Percentiles rank a stretch among this genome's conserved stretches.
phyloP scores from a whole-genome alignment of 148 eudicot species.

The Polygonum aviculare region DNA sequence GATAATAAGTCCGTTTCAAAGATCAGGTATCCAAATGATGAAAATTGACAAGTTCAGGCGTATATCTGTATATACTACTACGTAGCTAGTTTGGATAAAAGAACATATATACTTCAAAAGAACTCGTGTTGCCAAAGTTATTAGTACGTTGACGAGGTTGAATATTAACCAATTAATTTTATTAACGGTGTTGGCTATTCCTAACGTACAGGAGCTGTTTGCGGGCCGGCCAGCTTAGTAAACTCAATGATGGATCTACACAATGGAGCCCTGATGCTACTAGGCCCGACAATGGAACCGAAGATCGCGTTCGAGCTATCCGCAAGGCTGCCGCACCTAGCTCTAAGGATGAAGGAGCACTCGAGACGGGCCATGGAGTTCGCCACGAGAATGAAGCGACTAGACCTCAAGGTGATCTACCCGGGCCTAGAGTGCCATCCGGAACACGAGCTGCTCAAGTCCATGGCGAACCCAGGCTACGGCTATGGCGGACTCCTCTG shows the following conservation, averaged over 20 bases:
- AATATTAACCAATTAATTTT: no score
- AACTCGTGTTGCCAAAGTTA: no score
- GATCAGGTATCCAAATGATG: no score
- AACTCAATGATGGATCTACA: slow-evolving; percentile 98
- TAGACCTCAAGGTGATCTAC: slow-evolving; percentile 77
- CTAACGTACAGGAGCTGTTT: slow-evolving; percentile 56
- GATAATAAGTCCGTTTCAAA: no score
- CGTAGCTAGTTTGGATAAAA: no score
- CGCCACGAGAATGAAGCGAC: slow-evolving; percentile 65
- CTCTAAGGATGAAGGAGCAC: slow-evolving; percentile 85
- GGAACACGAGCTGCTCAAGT: slow-evolving; percentile 55
- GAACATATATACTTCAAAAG: no score
- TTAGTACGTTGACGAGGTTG: no score
- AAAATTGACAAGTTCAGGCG: no score
- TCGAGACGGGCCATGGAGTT: slow-evolving; percentile 58
- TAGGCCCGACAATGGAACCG: slow-evolving; percentile 97
- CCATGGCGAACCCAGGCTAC: slow-evolving; percentile 49
- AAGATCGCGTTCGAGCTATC: slow-evolving; percentile 90
- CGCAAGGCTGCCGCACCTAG: slow-evolving; percentile 77
- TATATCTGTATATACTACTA: no score
- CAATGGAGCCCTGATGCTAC: slow-evolving; percentile 72
- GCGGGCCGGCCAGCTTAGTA: slow-evolving; percentile 78
- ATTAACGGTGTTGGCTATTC: no score
- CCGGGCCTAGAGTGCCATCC: slow-evolving; percentile 90
- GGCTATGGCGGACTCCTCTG: slow-evolving; percentile 85